Base-by-base conservation (phyloP, 2,329 filamentous ascomycete species). In the Colletotrichum horii region DNA sequence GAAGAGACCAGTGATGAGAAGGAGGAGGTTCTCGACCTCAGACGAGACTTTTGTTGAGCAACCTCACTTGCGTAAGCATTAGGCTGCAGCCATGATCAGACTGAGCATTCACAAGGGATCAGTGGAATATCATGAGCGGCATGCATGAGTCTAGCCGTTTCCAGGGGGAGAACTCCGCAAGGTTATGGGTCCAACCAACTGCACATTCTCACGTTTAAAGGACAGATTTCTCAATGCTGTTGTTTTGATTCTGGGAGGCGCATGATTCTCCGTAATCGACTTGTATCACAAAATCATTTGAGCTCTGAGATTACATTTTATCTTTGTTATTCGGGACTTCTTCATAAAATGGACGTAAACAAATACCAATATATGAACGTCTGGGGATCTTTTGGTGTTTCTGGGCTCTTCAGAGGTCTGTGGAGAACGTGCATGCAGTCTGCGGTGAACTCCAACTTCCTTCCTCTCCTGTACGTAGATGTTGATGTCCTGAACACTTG, bases 111-210 rank as follows among this genome's bases (percentile, higher is more conserved):
- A 22, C 24, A 65, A 30, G 12, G 16, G 26, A 34, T 22, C 26
- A 12, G 11, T 22, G 26, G 26, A 24, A 12, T 1, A 43, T 36
- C 30, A 26, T 24, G 28, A 38, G 36, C 8, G 16, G 14, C 24
- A 7, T 69, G 70, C 70, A 73, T 69, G 36, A 24, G 61, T 56
- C 70, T 73, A 73, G 19, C 65, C 70, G 15, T 38, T 30, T 55
- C 6, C 5, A 19, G 70, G 30, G 30, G 26, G 55, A 62, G 14
- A 15, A 22, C 8, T 22, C 58, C 58, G 28, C 28, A 22, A 52
- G 43, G n/a, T 52, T 52, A 52, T 52, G 43, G 43, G 43, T 52
- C n/a, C 43, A 52, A 52, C 43, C 43, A 52, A 52, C 43, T 22
- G 11, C 22, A 52, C 43, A 52, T 22, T 52, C 43, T 48, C n/a